Percentiles rank a stretch among this genome's conserved stretches.
Evolutionary conservation across 305 asterid species (phyloP).

Genomic region (Rubia tinctorum): DNA sequence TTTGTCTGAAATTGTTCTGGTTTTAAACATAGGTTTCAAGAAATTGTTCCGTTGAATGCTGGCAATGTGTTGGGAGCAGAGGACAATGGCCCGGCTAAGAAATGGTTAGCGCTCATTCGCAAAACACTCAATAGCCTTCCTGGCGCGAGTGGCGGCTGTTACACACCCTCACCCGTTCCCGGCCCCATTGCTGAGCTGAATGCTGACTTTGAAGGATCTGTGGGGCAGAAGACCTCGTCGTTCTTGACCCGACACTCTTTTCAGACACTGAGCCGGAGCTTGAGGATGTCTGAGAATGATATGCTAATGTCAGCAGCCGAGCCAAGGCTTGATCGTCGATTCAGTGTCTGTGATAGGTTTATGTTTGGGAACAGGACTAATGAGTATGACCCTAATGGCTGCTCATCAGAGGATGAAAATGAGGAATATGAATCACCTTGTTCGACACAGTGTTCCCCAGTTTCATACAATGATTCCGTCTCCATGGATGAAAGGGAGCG

Average conservation of each 20-base stretch:
- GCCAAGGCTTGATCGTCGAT: slow-evolving; percentile 73
- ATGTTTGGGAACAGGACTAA: slow-evolving; percentile 56
- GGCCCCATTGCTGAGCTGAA: slow-evolving; percentile 81
- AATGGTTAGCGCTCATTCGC: slow-evolving; percentile 81
- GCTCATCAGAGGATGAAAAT: slow-evolving; percentile 77
- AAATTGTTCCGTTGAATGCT: slow-evolving; percentile 94
- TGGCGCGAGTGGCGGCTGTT: slow-evolving; percentile 52
- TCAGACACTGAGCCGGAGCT: slow-evolving; percentile 74
- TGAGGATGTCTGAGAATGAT: slow-evolving; percentile 70
- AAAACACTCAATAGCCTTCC: slow-evolving; percentile 77
- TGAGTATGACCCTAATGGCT: slow-evolving; percentile 58
- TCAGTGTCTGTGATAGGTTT: slow-evolving; percentile 77
- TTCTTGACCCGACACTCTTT: slow-evolving; percentile 72
- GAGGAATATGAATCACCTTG: slow-evolving; percentile 54
- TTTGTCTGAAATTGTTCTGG: slow-evolving; percentile 3
- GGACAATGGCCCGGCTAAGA: slow-evolving; percentile 89
- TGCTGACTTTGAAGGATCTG: slow-evolving; percentile 84
- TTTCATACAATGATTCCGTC: slow-evolving; percentile 33
- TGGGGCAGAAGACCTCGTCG: slow-evolving; percentile 44
- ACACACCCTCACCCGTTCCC: slow-evolving; percentile 75
- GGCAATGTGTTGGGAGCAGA: slow-evolving; percentile 96
- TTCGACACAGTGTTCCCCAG: slow-evolving; percentile 44
- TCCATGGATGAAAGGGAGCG: slow-evolving; percentile 58
- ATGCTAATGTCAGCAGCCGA: slow-evolving; percentile 33
- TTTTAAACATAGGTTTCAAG: slow-evolving; percentile 78